Evolutionary conservation across 495 filamentous ascomycete species (phyloP).

Genomic region (Trichoderma erinaceum): DNA sequence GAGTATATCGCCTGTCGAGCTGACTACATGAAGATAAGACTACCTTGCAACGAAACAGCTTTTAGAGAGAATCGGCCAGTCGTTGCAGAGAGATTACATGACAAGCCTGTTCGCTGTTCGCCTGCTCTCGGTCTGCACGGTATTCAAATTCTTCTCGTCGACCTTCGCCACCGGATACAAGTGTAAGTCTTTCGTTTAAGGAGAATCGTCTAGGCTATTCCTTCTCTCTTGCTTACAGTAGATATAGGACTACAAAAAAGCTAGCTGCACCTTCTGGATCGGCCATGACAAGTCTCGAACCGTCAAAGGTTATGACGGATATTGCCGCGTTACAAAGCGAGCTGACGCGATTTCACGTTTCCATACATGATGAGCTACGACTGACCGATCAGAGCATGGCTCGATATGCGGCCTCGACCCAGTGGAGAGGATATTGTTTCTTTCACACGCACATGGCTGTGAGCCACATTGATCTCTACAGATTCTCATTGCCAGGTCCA

Average conservation of each 20-base stretch:
- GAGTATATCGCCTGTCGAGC: slow-evolving; percentile 17
- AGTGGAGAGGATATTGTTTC: slow-evolving; percentile 18
- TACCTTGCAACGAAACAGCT: slow-evolving; percentile 18
- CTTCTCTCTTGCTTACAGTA: not conserved
- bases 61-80: slow-evolving; percentile 19
- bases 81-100: slow-evolving; percentile 11
- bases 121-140: slow-evolving; percentile 12
- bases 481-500: slow-evolving; percentile 17
- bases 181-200: not conserved
- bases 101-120: not conserved
- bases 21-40: slow-evolving; percentile 18
- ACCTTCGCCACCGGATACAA: slow-evolving; percentile 15
- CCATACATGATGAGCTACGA: slow-evolving; percentile 17
- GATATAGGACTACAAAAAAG: not conserved
- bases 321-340: slow-evolving; percentile 19
- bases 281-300: slow-evolving; percentile 6
- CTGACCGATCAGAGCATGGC: slow-evolving; percentile 19
- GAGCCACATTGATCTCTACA: slow-evolving; percentile 21
- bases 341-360: slow-evolving; percentile 11
- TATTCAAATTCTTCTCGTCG: slow-evolving; percentile 1
- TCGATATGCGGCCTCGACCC: slow-evolving; percentile 1
- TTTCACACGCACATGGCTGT: slow-evolving; percentile 20
- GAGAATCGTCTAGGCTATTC: not conserved
- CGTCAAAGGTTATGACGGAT: slow-evolving; percentile 17
- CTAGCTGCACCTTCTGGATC: not conserved